A percentile compares a stretch with the other conserved stretches of the same genome.
These are phyloP conservation scores for Amoebophrya sp. DNA, from an alignment of 169 alveolate genomes.

Conservation along the genomic window DNA sequence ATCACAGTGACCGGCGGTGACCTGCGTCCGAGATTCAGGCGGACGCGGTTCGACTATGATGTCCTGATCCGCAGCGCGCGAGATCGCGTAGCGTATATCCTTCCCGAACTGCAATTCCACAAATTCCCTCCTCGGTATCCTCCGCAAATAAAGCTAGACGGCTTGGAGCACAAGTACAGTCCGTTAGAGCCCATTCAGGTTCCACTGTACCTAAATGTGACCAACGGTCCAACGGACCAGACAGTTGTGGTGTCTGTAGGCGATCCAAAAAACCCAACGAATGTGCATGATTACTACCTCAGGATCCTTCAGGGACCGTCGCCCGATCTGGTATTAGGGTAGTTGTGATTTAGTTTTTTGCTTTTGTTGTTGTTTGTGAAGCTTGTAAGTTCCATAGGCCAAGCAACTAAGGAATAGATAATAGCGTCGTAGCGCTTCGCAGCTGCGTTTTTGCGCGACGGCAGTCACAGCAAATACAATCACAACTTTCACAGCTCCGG, in stretches of 20 bases:
- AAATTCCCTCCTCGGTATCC: background rate
- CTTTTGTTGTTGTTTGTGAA: no score
- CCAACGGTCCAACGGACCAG: background rate
- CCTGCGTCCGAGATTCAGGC: background rate
- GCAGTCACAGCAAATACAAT: background rate
- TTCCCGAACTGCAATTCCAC: background rate
- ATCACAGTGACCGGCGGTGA: background rate
- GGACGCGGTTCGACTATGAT: background rate
- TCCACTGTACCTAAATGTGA: background rate
- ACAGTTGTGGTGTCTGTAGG: background rate
- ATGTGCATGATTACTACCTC: background rate
- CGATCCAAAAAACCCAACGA: background rate
- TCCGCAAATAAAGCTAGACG: background rate
- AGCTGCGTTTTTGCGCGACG: background rate
- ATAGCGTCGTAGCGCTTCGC: no score
- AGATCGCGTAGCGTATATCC: background rate
- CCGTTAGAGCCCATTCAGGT: background rate
- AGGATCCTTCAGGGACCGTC: background rate
- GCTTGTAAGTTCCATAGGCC: no score
- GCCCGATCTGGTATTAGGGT: background rate
- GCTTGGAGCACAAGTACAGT: background rate
- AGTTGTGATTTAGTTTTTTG: no score
- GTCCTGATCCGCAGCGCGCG: background rate
- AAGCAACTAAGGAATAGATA: no score
- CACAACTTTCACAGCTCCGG: background rate